A percentile compares a stretch with the other conserved stretches of the same genome.
phyloP scores from a whole-genome alignment of 2,329 filamentous ascomycete species.

The Graphilbum ipis-grandicollis region DNA sequence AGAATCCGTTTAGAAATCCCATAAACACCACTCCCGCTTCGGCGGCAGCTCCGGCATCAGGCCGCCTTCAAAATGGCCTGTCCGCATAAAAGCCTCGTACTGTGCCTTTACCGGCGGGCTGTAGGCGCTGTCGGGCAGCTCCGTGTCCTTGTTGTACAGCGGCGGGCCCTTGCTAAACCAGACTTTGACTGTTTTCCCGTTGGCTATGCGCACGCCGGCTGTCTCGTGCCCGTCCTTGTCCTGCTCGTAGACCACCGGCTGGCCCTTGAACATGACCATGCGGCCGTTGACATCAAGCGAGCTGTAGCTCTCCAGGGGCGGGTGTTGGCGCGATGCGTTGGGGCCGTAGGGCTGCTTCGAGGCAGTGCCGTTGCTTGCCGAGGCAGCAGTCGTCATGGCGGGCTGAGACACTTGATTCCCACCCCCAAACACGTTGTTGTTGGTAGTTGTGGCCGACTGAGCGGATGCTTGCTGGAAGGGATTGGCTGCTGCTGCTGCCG shows the following conservation, averaged over 20 bases:
- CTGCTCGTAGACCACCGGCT: slow-evolving; percentile 18
- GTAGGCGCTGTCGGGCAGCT: slow-evolving; percentile 33
- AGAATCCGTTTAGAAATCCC: slow-evolving; percentile 48
- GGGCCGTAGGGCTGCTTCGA: slow-evolving; percentile 10
- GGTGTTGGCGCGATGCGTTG: slow-evolving; percentile 13
- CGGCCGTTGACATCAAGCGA: slow-evolving; percentile 9
- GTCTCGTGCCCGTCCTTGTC: slow-evolving; percentile 20
- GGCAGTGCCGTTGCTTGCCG: background rate
- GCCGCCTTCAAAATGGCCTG: slow-evolving; percentile 51
- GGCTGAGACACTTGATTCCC: too few species aligned
- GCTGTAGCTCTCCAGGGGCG: slow-evolving; percentile 14
- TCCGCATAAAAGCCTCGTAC: slow-evolving; percentile 47
- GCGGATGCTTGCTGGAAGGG: background rate
- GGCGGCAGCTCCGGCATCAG: slow-evolving; percentile 65
- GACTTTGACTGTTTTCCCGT: slow-evolving; percentile 32
- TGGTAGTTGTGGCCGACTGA: too few species aligned
- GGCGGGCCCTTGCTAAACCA: slow-evolving; percentile 61
- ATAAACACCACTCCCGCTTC: slow-evolving; percentile 55
- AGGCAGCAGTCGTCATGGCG: too few species aligned
- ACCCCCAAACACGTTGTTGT: background rate
- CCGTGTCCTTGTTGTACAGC: slow-evolving; percentile 42
- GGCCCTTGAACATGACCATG: slow-evolving; percentile 16
- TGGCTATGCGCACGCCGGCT: slow-evolving; percentile 1
- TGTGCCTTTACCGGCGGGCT: slow-evolving; percentile 29
- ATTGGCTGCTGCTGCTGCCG: background rate